Evolutionary conservation across 495 filamentous ascomycete species (phyloP).

Genomic region (Apiosordaria backusii): DNA sequence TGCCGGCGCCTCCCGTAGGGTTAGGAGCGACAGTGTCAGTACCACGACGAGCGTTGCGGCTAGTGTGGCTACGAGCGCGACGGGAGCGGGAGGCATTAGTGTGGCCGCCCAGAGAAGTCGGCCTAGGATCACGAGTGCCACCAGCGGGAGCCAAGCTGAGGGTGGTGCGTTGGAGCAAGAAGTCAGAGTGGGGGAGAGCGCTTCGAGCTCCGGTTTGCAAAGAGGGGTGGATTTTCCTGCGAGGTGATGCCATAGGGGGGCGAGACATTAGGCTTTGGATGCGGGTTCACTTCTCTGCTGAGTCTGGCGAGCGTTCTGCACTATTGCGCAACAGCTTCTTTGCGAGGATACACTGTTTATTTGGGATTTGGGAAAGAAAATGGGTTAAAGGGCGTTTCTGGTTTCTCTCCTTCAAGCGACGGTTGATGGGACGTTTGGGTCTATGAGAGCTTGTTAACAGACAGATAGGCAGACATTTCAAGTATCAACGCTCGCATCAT

Average conservation of each 20-base stretch:
- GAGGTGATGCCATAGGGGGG: too few relatives aligned
- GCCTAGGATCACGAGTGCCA: constrained; percentile 32
- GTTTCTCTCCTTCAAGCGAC: not conserved
- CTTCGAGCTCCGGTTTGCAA: constrained; percentile 44
- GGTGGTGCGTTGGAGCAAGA: constrained; percentile 49
- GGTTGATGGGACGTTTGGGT: not conserved
- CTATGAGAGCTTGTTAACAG: not conserved
- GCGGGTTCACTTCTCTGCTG: too few relatives aligned
- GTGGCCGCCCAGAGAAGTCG: constrained; percentile 33
- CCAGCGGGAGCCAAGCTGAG: constrained; percentile 36
- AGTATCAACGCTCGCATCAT: not conserved
- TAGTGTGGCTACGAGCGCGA: constrained; percentile 36
- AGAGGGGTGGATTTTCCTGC: constrained; percentile 1
- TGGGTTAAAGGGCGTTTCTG: too few relatives aligned
- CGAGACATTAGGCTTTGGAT: too few relatives aligned
- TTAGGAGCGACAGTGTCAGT: constrained; percentile 38
- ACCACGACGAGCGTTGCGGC: constrained; percentile 42
- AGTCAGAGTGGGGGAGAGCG: constrained; percentile 55
- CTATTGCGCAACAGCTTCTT: not conserved
- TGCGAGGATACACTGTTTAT: not conserved
- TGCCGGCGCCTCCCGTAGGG: constrained; percentile 9
- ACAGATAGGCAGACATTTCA: not conserved
- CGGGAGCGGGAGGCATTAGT: constrained; percentile 27
- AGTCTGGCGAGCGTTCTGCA: not conserved
- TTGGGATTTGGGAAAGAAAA: too few relatives aligned